A percentile compares a stretch with the other conserved stretches of the same genome.
phyloP scores from a whole-genome alignment of 225 moss, liverwort and hornwort genomes.

The Bryoerythrophyllum caledonicum region DNA sequence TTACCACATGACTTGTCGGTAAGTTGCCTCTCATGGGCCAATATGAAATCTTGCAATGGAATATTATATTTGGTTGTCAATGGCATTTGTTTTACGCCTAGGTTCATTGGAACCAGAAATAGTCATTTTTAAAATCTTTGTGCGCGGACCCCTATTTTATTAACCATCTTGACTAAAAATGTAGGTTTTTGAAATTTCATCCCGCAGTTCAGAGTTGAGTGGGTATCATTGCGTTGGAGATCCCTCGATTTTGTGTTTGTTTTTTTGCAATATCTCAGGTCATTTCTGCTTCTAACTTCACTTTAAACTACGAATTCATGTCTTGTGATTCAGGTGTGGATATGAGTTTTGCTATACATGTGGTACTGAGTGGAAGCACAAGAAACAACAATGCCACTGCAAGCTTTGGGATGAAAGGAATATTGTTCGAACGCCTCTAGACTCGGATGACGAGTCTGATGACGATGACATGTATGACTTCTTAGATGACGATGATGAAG shows the following conservation, averaged over 20 bases:
- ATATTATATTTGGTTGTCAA: background rate
- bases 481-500: constrained; percentile 37
- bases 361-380: constrained; percentile 80
- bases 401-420: constrained; percentile 86
- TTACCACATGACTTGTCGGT: constrained; percentile 98
- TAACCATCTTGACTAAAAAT: background rate
- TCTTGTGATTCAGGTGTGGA: constrained; percentile 66
- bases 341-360: constrained; percentile 90
- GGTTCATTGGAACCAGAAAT: constrained; percentile 9
- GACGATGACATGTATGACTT: constrained; percentile 30
- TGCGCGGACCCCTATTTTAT: background rate
- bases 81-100: background rate
- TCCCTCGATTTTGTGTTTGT: background rate
- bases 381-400: constrained; percentile 78
- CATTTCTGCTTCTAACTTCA: background rate
- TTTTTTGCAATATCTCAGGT: background rate
- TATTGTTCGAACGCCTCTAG: constrained; percentile 52
- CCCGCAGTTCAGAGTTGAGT: background rate
- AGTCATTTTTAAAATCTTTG: background rate
- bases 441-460: constrained; percentile 47
- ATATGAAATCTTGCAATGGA: background rate
- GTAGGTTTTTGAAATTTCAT: background rate
- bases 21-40: constrained; percentile 13
- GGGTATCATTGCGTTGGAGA: background rate
- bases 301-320: constrained; percentile 4